A percentile compares a stretch with the other conserved stretches of the same genome.
Conservation (phyloP, 768 basidiomycete species). For the Boletus vermiculosoides region DNA sequence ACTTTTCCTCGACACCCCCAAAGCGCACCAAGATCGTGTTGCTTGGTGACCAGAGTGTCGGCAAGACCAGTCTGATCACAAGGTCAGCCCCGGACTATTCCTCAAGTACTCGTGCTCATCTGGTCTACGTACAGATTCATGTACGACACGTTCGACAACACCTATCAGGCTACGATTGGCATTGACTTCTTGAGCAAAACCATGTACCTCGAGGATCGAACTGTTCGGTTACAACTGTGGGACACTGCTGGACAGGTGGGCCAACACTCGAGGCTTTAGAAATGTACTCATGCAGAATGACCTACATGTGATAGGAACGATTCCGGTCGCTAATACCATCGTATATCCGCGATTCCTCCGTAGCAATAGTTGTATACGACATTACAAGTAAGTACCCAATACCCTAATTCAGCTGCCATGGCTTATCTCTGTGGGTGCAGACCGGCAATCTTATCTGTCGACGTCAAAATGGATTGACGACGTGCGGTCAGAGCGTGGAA, state of each 20-base stretch:
- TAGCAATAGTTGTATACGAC: conserved; percentile 98
- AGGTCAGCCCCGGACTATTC: conserved; percentile 48
- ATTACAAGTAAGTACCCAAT: conserved; percentile 78
- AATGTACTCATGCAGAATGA: conserved; percentile 1
- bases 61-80: conserved; percentile 98
- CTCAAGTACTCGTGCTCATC: conserved; percentile 2
- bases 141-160: conserved; percentile 99
- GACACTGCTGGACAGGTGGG: conserved; percentile 94
- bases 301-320: conserved; percentile 63
- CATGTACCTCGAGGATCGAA: conserved; percentile 98
- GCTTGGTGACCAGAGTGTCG: conserved; percentile 95
- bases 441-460: conserved; percentile 96
- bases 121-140: conserved; percentile 65
- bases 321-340: conserved; percentile 97
- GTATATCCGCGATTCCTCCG: conserved; percentile 98
- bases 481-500: conserved; percentile 94
- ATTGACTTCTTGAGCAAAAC: conserved; percentile 99
- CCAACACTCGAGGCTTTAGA: not conserved
- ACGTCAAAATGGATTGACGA: conserved; percentile 99
- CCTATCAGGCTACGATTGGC: conserved; percentile 95
- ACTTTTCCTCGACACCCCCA: conserved; percentile 84
- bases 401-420: conserved; percentile 1
- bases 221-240: conserved; percentile 96
- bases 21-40: conserved; percentile 97
- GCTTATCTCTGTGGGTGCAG: conserved; percentile 40